Conservation (phyloP, 805 yeast species). For the Wickerhamiella kurtzmanii region DNA sequence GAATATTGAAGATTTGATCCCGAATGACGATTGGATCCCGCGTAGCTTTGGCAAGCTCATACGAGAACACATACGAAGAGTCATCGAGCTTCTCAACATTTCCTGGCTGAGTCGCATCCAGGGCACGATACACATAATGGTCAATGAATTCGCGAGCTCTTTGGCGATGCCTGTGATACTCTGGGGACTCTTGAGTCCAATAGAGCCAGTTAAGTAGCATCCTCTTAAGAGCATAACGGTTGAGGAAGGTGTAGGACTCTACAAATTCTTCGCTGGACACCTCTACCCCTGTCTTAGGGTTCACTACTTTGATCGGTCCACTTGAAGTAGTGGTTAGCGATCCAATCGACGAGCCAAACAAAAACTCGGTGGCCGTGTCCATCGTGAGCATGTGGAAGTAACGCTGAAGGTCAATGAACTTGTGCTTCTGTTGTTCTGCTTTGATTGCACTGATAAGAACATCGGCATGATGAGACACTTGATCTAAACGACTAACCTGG, state of each 20-base stretch:
- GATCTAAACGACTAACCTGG: slow-evolving; percentile 22
- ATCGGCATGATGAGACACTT: slow-evolving; percentile 21
- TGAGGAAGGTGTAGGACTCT: slow-evolving; percentile 7
- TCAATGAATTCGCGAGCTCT: slow-evolving; percentile 21
- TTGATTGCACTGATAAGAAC: slow-evolving; percentile 10
- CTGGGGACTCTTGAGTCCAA: neutral
- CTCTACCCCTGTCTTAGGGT: neutral
- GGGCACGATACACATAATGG: slow-evolving; percentile 20
- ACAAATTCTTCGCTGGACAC: slow-evolving; percentile 9
- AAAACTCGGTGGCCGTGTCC: slow-evolving; percentile 20
- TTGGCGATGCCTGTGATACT: slow-evolving; percentile 5
- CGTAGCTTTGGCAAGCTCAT: slow-evolving; percentile 33
- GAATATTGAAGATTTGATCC: slow-evolving; percentile 33
- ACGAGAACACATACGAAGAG: slow-evolving; percentile 31
- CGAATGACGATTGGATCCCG: slow-evolving; percentile 31
- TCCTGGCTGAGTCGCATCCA: slow-evolving; percentile 13
- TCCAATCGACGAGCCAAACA: slow-evolving; percentile 18
- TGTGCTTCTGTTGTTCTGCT: neutral
- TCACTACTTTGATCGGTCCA: neutral
- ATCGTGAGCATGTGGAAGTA: slow-evolving; percentile 17
- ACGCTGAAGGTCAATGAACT: slow-evolving; percentile 15
- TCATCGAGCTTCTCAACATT: slow-evolving; percentile 24
- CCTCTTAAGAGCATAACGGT: slow-evolving; percentile 3
- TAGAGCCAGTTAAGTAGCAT: neutral
- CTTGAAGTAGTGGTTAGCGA: slow-evolving; percentile 7